These are phyloP conservation scores for Angomonas deanei DNA, from an alignment of 208 protist species.

Conservation along the genomic window DNA sequence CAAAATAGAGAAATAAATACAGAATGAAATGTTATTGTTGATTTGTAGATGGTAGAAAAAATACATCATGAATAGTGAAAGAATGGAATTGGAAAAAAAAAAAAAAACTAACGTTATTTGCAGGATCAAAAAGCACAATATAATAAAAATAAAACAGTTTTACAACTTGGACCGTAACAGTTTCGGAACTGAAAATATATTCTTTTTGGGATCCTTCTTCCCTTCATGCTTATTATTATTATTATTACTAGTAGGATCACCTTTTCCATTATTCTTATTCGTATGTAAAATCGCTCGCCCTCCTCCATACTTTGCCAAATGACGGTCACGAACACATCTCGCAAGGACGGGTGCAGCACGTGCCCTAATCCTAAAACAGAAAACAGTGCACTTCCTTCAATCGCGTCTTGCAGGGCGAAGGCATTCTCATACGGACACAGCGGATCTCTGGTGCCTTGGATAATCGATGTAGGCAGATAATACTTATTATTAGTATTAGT, in stretches of 20 bases:
- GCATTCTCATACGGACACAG: slow-evolving; percentile 51
- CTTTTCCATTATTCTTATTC: background rate
- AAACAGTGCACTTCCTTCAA: slow-evolving; percentile 32
- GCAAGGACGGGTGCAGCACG: slow-evolving; percentile 29
- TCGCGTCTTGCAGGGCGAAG: slow-evolving; percentile 25
- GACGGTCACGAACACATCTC: slow-evolving; percentile 14
- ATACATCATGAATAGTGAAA: too few species aligned
- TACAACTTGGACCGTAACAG: too few species aligned
- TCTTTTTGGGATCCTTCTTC: background rate
- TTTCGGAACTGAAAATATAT: background rate
- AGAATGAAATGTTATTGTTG: too few species aligned
- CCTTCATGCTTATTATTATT: background rate
- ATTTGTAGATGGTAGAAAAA: too few species aligned
- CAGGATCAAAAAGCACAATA: too few species aligned
- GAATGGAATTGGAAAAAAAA: too few species aligned
- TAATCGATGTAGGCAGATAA: slow-evolving; percentile 60
- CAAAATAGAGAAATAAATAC: slow-evolving; percentile 3
- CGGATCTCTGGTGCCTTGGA: slow-evolving; percentile 58
- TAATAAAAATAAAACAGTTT: too few species aligned
- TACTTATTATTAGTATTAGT: background rate
- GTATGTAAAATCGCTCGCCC: background rate
- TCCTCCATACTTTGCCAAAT: slow-evolving; percentile 22
- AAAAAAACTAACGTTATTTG: too few species aligned
- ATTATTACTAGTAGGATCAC: background rate
- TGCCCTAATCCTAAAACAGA: slow-evolving; percentile 60